phyloP scores from a whole-genome alignment of 2,329 filamentous ascomycete genomes.

The Epicoccum nigrum region DNA sequence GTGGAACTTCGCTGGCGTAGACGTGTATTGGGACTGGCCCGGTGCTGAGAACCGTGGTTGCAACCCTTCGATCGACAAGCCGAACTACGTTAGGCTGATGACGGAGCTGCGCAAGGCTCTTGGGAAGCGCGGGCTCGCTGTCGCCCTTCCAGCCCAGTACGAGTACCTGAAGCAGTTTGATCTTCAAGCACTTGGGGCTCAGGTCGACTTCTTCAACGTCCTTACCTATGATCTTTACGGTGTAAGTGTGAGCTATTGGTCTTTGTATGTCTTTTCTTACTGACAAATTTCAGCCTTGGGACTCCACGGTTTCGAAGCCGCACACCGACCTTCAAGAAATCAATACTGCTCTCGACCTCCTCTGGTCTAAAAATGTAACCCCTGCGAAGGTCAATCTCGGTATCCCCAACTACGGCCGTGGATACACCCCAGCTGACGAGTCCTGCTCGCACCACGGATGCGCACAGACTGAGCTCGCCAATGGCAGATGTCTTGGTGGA shows the following conservation, averaged over 20 bases:
- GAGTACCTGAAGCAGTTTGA: constrained; percentile 38
- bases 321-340: constrained; percentile 60
- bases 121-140: constrained; percentile 27
- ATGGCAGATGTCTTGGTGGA: constrained; percentile 33
- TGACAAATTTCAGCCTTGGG: constrained; percentile 15
- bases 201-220: constrained; percentile 54
- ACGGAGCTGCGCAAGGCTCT: constrained; percentile 30
- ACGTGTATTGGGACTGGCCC: constrained; percentile 56
- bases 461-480: constrained; percentile 24
- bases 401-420: constrained; percentile 55
- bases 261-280: not conserved
- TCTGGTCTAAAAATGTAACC: constrained; percentile 54
- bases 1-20: constrained; percentile 53
- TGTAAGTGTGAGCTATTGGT: constrained; percentile 4
- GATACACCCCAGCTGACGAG: constrained; percentile 33
- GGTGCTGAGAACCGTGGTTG: constrained; percentile 46
- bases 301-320: constrained; percentile 31
- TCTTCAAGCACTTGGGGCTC: constrained; percentile 26
- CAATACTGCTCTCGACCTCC: constrained; percentile 48
- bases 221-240: constrained; percentile 58
- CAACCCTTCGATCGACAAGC: constrained; percentile 37
- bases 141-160: constrained; percentile 35
- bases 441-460: constrained; percentile 31
- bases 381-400: constrained; percentile 54
- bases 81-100: constrained; percentile 29